Evolutionary conservation across 2,329 filamentous ascomycete species (phyloP).

Genomic region (Phaeomoniella chlamydospora): DNA sequence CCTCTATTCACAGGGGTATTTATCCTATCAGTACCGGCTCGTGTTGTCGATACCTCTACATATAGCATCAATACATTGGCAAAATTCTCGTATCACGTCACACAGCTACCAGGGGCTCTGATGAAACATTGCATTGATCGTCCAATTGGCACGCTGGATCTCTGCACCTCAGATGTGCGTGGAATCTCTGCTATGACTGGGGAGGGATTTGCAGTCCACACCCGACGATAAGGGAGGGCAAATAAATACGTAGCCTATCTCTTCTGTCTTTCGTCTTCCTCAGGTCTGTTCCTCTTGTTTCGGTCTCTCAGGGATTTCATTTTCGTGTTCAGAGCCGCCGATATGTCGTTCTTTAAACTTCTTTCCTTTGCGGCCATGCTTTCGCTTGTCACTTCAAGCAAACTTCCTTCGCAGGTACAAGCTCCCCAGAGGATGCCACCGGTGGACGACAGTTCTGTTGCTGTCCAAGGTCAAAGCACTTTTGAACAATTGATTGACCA

Average conservation of each 20-base stretch:
- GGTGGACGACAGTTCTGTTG: neutral
- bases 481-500: conserved; percentile 48
- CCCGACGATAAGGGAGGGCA: neutral
- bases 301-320: too few relatives aligned
- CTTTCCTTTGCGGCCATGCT: neutral
- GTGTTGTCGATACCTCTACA: neutral
- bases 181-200: neutral
- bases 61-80: neutral
- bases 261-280: too few relatives aligned
- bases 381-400: neutral
- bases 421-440: neutral
- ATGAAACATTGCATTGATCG: neutral
- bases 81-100: neutral
- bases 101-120: neutral
- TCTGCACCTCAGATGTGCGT: neutral
- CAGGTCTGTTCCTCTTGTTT: too few relatives aligned
- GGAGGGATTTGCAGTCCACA: neutral
- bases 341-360: neutral
- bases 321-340: neutral
- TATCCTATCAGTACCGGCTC: neutral
- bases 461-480: conserved; percentile 8
- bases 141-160: neutral
- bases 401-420: neutral
- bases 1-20: neutral
- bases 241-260: neutral